Evolutionary conservation across 2,329 filamentous ascomycete genomes (phyloP).

Genomic region (Cercospora berteroae): DNA sequence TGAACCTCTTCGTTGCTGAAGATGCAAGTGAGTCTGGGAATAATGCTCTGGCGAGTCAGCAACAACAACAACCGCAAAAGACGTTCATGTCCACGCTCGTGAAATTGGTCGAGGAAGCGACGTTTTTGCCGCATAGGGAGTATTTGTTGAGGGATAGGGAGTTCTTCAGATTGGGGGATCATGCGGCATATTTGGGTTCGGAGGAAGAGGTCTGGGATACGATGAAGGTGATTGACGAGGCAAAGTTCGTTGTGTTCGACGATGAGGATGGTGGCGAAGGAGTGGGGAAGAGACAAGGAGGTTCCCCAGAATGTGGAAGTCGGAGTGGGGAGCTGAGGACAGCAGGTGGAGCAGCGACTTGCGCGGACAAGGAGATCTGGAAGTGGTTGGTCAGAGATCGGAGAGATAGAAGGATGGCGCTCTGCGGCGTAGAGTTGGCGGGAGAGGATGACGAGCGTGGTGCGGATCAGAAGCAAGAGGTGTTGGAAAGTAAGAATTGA

Average conservation of each 20-base stretch:
- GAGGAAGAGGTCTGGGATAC: conserved; percentile 2
- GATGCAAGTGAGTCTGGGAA: conserved; percentile 6
- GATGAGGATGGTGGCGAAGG: neutral
- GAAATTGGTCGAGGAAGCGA: conserved; percentile 37
- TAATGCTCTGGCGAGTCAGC: conserved; percentile 52
- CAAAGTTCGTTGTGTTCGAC: conserved; percentile 6
- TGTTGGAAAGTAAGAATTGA: neutral
- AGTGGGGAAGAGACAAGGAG: neutral
- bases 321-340: neutral
- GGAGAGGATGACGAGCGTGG: neutral
- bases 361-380: conserved; percentile 11
- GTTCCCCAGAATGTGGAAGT: neutral
- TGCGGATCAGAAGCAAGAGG: neutral
- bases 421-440: conserved; percentile 1
- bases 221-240: conserved; percentile 6
- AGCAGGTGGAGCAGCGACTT: neutral
- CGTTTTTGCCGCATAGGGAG: conserved; percentile 63
- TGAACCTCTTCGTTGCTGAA: conserved; percentile 46
- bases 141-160: conserved; percentile 63
- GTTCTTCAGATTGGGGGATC: conserved; percentile 46
- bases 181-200: neutral
- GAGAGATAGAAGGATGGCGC: neutral
- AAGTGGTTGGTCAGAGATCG: conserved; percentile 4
- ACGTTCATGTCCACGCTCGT: conserved; percentile 29
- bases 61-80: conserved; percentile 60